Evolutionary conservation across 306 rosid genomes (phyloP).

Genomic region (Cicer yamashitae): DNA sequence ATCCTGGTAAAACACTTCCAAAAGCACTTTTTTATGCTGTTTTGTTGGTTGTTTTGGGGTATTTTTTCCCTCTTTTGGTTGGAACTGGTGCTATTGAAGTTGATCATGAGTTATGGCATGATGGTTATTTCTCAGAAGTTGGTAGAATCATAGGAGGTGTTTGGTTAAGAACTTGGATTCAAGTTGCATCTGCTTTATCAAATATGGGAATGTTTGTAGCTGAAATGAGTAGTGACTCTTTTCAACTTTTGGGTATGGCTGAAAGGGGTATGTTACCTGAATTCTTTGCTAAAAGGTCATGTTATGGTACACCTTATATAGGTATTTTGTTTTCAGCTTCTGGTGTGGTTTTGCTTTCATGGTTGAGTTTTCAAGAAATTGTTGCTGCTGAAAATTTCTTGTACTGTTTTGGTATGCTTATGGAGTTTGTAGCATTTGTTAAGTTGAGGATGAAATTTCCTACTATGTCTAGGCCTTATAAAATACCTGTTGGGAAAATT

Average conservation of each 20-base stretch:
- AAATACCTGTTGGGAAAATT: conserved; percentile 57
- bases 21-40: conserved; percentile 65
- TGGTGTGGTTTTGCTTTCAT: conserved; percentile 67
- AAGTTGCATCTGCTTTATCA: conserved; percentile 70
- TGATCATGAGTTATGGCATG: conserved; percentile 55
- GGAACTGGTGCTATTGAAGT: conserved; percentile 69
- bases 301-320: conserved; percentile 59
- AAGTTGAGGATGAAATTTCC: conserved; percentile 61
- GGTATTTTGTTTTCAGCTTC: conserved; percentile 75
- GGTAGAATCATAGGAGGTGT: conserved; percentile 62
- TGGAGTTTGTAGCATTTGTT: conserved; percentile 72
- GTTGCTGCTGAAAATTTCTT: conserved; percentile 71
- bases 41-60: conserved; percentile 59
- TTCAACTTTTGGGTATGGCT: conserved; percentile 77
- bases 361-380: conserved; percentile 80
- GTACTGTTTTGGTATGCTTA: conserved; percentile 75
- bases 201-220: conserved; percentile 79
- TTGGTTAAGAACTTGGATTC: conserved; percentile 70
- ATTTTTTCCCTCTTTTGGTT: conserved; percentile 61
- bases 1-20: conserved; percentile 68
- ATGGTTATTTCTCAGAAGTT: conserved; percentile 72
- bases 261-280: conserved; percentile 73
- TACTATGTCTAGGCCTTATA: conserved; percentile 54
- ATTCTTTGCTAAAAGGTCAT: conserved; percentile 60
- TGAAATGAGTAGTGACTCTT: conserved; percentile 80